Base-by-base conservation (phyloP, 768 basidiomycete genomes). In the Amanita molliuscula region DNA sequence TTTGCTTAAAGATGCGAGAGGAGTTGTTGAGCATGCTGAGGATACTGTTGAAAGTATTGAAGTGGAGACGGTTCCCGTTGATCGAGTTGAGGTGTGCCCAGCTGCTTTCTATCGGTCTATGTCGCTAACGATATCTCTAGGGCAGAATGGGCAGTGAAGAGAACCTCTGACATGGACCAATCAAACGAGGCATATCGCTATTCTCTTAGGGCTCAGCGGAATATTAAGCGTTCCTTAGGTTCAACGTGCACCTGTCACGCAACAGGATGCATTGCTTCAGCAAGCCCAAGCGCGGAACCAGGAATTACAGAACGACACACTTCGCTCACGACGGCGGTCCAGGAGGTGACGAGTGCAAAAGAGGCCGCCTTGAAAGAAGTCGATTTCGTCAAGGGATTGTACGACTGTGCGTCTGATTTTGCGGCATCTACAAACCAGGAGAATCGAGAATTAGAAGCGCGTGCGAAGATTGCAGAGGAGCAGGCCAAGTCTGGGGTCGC, bases 371-470 rank as follows among this genome's bases (percentile, higher is more conserved):
- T 75, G 47, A 70, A 68, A 40, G 76, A 79, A 38, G 56, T 64
- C 6, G 73, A 79, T 10, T 73, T 79, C 53, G 76, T 84, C 65
- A 70, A 70, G 23, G 77, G 75, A 33, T 71, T 75, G 48, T 83
- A 83, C 50, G 56, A 53, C 8, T 65, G 70, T 46, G 80, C 79
- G 2, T 81, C 80, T 10, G 68, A 52, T 1, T 80, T 69, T 29
- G 75, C 73, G 4, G 61, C 63, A 0, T 62, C 67, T 2, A 65
- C 77, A 21, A 66, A 68, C 5, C 60, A 64, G 15, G 79, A 81
- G 58, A 83, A 83, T 56, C 53, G 51, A 21, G 72, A 74, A 11
- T 63, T 84, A 20, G 68, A 74, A 59, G 60, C 73, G 49, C 73
- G 72, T 21, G 64, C 61, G 6, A 58, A 65, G 56, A 70, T 79